A percentile compares a stretch with the other conserved stretches of the same genome.
phyloP scores from a whole-genome alignment of 495 filamentous ascomycete genomes.

The Thozetella sp. region DNA sequence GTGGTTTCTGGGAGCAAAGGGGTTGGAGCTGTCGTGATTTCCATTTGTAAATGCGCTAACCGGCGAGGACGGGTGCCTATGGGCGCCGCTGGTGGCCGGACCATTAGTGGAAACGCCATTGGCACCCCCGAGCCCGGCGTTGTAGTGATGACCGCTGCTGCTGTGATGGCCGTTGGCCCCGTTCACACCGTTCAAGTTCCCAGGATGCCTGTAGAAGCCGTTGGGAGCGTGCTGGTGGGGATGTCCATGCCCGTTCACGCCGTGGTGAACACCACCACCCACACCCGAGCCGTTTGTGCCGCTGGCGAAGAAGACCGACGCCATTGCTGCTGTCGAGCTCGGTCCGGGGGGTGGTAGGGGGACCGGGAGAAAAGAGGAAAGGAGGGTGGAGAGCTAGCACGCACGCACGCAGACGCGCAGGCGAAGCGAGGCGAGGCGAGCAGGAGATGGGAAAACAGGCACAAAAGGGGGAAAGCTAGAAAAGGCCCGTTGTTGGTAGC shows the following conservation, averaged over 20 bases:
- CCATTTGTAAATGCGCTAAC: not conserved
- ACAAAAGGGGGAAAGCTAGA: not conserved
- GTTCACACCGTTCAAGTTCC: not conserved
- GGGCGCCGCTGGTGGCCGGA: too few relatives aligned
- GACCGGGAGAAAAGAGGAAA: not conserved
- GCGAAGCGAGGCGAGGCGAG: conserved; percentile 2
- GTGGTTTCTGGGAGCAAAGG: not conserved
- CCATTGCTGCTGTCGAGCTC: conserved; percentile 1
- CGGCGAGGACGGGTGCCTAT: not conserved
- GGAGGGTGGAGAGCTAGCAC: not conserved
- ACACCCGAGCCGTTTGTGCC: not conserved
- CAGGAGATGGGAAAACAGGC: not conserved
- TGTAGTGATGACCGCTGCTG: not conserved
- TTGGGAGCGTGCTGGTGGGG: not conserved
- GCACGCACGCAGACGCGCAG: not conserved
- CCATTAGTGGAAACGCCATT: too few relatives aligned
- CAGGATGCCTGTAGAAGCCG: not conserved
- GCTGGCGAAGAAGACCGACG: not conserved
- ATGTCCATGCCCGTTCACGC: not conserved
- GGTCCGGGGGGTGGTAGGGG: not conserved
- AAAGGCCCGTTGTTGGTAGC: not conserved
- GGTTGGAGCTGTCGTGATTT: not conserved
- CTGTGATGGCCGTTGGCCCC: not conserved
- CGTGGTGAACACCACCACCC: not conserved
- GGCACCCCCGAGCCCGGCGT: not conserved